Evolutionary conservation across 2,329 filamentous ascomycete genomes (phyloP), one percentile per base, ranked within the genome.

Genomic region (Didymella glomerata): DNA sequence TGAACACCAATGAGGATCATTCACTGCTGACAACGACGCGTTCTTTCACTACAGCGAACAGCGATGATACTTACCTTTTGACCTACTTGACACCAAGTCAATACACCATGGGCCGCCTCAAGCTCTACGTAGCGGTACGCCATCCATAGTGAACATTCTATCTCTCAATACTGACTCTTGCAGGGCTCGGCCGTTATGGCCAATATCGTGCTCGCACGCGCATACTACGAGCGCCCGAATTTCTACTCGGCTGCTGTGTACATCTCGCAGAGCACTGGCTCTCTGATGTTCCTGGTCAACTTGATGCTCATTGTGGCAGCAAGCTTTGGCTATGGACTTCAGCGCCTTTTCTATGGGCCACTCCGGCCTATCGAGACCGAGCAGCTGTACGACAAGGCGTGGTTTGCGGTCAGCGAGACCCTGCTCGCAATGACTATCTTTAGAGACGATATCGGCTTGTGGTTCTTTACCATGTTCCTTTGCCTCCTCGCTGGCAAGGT

Each of bases 191-290:
- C 90, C 77, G 89, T 88, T 79, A 88, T 96, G 75, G 94, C 94
- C 70, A 90, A 87, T 66, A 87, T 88, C 70, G 93, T 97, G 60
- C 85, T 97, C 61, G 80, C 96, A 58, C 95, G 93, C 75, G 94
- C 95, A 62, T 94, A 98, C 79, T 90, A 95, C 74, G 92, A 98
- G 80, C 88, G 95, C 65, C 90, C 95, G 64, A 99, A 99, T 80
- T 99, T 98, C 84, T 99, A 99, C 81, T 96, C 94, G 54, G 93
- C 95, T 67, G 95, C 93, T 80, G 95, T 99, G 48, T 97, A 98
- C 79, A 87, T 99, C 49, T 92, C 93, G 40, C 94, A 98, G 79
- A 97, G 93, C 79, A 98, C 95, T 81, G 89, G 96, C 70, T 98
- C 94, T 76, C 83, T 98, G 52, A 91, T 98, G 86, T 93, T 97